phyloP scores from a whole-genome alignment of 208 protist genomes.

The Crithidia fasciculata region DNA sequence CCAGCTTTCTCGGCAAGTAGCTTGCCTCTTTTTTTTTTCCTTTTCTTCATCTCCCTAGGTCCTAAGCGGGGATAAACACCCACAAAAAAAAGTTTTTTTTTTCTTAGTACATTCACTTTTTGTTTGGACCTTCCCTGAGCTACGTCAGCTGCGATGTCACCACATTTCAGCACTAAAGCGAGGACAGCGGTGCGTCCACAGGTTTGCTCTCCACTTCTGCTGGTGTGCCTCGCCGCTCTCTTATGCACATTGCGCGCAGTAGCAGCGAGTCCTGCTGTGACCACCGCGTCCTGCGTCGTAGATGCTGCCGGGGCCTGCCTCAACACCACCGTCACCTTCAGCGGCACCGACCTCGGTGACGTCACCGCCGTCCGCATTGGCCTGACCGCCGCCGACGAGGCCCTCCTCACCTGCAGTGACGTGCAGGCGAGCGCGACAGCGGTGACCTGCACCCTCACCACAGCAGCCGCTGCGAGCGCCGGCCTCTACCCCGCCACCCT shows the following conservation, averaged over 20 bases:
- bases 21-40: no score
- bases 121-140: no score
- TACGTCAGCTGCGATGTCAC: no score
- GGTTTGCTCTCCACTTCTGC: background rate
- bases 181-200: constrained; percentile 1
- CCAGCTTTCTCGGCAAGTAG: no score
- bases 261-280: constrained; percentile 1
- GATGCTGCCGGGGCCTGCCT: background rate
- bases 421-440: background rate
- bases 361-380: constrained; percentile 20
- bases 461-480: background rate
- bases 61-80: no score
- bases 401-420: constrained; percentile 4
- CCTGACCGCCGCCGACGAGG: background rate
- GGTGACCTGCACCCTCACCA: constrained; percentile 26
- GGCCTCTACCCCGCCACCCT: constrained; percentile 32
- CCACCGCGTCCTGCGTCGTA: constrained; percentile 3
- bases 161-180: no score
- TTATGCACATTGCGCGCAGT: background rate
- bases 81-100: no score
- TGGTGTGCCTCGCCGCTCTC: background rate
- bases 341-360: constrained; percentile 7
- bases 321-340: constrained; percentile 20
- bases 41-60: no score
- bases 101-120: no score